A percentile compares a stretch with the other conserved stretches of the same genome.
Conservation (phyloP, 305 asterid genomes). For the Ajuga reptans region DNA sequence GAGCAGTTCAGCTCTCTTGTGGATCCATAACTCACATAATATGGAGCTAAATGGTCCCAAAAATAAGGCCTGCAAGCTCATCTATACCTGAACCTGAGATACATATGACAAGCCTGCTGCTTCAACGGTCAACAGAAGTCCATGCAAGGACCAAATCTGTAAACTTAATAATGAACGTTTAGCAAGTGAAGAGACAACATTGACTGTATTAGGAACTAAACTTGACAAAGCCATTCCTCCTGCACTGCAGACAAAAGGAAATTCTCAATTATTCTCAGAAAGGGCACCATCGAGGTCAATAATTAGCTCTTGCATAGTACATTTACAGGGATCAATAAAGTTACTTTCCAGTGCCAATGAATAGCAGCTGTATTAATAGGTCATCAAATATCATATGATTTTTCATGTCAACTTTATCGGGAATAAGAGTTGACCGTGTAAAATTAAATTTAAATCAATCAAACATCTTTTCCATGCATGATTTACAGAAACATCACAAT, state of each 20-base stretch:
- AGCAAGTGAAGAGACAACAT: conserved; percentile 69
- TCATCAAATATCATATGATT: conserved; percentile 9
- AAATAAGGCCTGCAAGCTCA: conserved; percentile 12
- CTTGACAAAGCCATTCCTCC: conserved; percentile 99
- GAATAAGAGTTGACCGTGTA: background rate
- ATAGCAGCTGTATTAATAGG: background rate
- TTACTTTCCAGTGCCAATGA: no score
- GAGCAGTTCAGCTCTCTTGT: background rate
- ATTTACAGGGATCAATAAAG: no score
- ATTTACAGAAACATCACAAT: no score
- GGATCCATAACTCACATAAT: background rate
- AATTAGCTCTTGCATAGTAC: no score
- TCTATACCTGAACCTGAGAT: conserved; percentile 91
- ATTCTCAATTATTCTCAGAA: conserved; percentile 21
- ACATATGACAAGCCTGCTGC: conserved; percentile 95
- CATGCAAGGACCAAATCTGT: conserved; percentile 97
- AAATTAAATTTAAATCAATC: background rate
- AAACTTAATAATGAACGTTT: conserved; percentile 65
- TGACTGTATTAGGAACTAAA: conserved; percentile 92
- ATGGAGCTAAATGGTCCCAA: background rate
- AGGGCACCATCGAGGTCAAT: no score
- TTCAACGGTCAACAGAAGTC: conserved; percentile 95
- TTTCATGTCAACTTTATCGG: background rate
- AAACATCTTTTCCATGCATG: no score
- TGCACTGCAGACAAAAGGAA: conserved; percentile 67